A percentile compares a stretch with the other conserved stretches of the same genome.
phyloP scores from a whole-genome alignment of 2,329 filamentous ascomycete species.

The Aspergillus fructus region DNA sequence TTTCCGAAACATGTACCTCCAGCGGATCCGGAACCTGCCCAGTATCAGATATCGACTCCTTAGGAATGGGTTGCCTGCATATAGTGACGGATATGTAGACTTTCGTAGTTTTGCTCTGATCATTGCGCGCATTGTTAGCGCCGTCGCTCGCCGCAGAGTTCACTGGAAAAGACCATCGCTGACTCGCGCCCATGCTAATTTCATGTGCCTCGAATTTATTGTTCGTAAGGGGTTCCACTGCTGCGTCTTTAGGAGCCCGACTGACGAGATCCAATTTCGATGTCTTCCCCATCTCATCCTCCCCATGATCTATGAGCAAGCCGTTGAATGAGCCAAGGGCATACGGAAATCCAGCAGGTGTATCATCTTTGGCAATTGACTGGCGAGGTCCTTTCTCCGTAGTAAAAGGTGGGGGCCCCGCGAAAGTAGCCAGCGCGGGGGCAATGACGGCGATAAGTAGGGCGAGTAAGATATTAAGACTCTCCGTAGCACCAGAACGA shows the following conservation, averaged over 20 bases:
- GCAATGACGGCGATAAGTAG: constrained; percentile 62
- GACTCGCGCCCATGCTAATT: constrained; percentile 60
- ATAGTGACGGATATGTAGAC: constrained; percentile 86
- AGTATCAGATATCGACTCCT: constrained; percentile 42
- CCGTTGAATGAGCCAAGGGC: constrained; percentile 31
- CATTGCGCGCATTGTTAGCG: constrained; percentile 32
- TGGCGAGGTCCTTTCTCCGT: constrained; percentile 48
- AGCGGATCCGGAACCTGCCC: constrained; percentile 66
- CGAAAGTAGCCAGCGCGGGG: constrained; percentile 65
- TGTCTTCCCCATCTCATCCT: constrained; percentile 31
- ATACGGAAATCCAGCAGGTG: constrained; percentile 23
- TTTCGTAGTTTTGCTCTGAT: constrained; percentile 28
- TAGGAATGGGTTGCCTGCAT: constrained; percentile 70
- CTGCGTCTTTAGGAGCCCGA: constrained; percentile 48
- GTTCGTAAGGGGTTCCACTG: constrained; percentile 55
- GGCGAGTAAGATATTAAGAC: constrained; percentile 59
- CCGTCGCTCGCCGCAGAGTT: constrained; percentile 52
- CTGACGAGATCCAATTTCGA: constrained; percentile 53
- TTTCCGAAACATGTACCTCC: constrained; percentile 71
- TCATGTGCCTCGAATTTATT: constrained; percentile 64
- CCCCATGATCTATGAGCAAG: constrained; percentile 30
- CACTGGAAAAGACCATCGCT: constrained; percentile 29
- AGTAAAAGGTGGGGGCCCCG: constrained; percentile 49
- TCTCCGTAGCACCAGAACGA: constrained; percentile 67
- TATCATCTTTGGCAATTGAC: constrained; percentile 42